Evolutionary conservation across 2,329 filamentous ascomycete genomes (phyloP).

Genomic region (Penicillium sp.): DNA sequence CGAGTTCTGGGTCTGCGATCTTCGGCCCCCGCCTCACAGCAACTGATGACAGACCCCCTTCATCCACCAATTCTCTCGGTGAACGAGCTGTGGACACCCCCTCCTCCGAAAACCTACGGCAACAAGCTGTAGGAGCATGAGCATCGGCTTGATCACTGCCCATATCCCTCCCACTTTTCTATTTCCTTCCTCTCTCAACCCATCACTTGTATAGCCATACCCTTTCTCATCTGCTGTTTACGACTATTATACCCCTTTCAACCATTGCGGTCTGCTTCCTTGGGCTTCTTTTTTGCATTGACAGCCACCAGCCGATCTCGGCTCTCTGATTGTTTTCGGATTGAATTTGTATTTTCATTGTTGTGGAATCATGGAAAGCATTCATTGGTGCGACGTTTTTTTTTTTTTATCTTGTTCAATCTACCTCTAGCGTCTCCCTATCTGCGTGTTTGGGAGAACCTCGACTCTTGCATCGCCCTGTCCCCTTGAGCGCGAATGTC

Average conservation of each 20-base stretch:
- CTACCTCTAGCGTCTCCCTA: background rate
- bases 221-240: slow-evolving; percentile 15
- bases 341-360: background rate
- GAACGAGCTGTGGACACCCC: slow-evolving; percentile 19
- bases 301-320: slow-evolving; percentile 7
- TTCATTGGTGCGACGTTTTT: background rate
- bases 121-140: slow-evolving; percentile 24
- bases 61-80: slow-evolving; percentile 17
- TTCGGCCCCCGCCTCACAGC: slow-evolving; percentile 13
- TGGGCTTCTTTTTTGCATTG: slow-evolving; percentile 17
- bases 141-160: background rate
- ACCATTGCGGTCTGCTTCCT: slow-evolving; percentile 10
- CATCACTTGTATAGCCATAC: slow-evolving; percentile 18
- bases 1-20: slow-evolving; percentile 8
- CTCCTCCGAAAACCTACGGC: slow-evolving; percentile 23
- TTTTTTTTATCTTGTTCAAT: background rate
- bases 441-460: background rate
- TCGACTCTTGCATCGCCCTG: background rate
- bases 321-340: slow-evolving; percentile 3
- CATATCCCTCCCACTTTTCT: background rate
- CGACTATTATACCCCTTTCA: slow-evolving; percentile 18
- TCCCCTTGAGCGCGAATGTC: background rate
- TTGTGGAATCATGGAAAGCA: background rate
- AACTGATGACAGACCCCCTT: slow-evolving; percentile 9
- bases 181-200: background rate